Evolutionary conservation across 441 rosid genomes (phyloP).

Genomic region (Cnidoscolus chayamansa): DNA sequence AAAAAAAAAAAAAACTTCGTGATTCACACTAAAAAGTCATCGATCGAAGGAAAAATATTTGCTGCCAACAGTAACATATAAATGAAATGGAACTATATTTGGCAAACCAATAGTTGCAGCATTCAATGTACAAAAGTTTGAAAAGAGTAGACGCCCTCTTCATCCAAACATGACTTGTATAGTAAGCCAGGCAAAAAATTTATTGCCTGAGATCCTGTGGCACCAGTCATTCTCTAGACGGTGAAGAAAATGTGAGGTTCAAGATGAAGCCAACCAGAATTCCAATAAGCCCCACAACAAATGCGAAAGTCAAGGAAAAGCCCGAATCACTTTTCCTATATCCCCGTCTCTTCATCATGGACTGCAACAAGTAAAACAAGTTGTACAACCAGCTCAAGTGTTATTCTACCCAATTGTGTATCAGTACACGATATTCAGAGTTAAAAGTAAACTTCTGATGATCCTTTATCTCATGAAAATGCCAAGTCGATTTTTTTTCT

Average conservation of each 20-base stretch:
- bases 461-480: not conserved
- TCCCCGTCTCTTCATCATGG: constrained; percentile 63
- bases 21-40: constrained; percentile 13
- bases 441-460: not conserved
- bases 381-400: not conserved
- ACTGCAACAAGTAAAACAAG: constrained; percentile 38
- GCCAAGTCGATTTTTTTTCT: not conserved
- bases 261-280: constrained; percentile 70
- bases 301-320: constrained; percentile 75
- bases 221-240: constrained; percentile 20
- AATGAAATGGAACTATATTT: constrained; percentile 31
- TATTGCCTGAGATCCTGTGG: constrained; percentile 9
- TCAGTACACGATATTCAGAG: too few species aligned
- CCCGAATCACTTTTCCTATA: constrained; percentile 51
- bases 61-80: constrained; percentile 17
- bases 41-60: constrained; percentile 17
- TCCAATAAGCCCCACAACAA: constrained; percentile 73
- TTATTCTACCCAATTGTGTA: not conserved
- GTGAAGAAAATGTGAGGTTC: constrained; percentile 65
- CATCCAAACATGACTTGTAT: constrained; percentile 34
- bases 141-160: constrained; percentile 24
- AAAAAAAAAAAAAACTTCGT: constrained; percentile 8
- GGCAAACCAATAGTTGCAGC: constrained; percentile 25
- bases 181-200: constrained; percentile 19
- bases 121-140: constrained; percentile 31